Percentiles rank a stretch among this genome's conserved stretches.
These are phyloP conservation scores for Berberis vulgaris DNA, from an alignment of 164 flowering plant species.

Conservation along the genomic window DNA sequence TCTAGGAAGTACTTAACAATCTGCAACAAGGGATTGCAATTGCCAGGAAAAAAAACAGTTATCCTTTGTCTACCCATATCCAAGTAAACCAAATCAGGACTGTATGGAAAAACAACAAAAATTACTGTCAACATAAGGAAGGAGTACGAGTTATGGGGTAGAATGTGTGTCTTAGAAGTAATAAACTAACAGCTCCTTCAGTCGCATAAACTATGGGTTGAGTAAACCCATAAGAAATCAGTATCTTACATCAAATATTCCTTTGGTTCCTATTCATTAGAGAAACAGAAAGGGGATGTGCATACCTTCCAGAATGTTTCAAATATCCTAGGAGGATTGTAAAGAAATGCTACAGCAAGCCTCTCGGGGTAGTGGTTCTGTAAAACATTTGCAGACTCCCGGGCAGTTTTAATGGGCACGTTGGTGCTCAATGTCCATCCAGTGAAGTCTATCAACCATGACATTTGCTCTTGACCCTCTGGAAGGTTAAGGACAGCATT, in stretches of 20 bases:
- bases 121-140: too few species aligned
- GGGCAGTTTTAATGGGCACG: conserved; percentile 68
- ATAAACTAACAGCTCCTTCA: too few species aligned
- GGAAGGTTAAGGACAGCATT: conserved; percentile 89
- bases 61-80: neutral
- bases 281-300: neutral
- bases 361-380: conserved; percentile 95
- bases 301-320: conserved; percentile 96
- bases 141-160: neutral
- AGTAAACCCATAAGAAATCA: too few species aligned
- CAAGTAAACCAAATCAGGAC: neutral
- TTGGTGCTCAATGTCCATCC: conserved; percentile 64
- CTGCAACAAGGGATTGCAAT: conserved; percentile 26
- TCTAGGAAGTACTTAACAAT: conserved; percentile 76
- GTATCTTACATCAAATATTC: too few species aligned
- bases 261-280: neutral
- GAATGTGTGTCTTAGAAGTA: neutral
- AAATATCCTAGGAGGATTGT: conserved; percentile 85
- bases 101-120: too few species aligned
- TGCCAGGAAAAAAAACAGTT: neutral
- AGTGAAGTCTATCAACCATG: conserved; percentile 90
- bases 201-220: too few species aligned
- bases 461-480: conserved; percentile 84
- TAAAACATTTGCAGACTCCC: conserved; percentile 57
- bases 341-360: conserved; percentile 76